Percentiles rank a stretch among this genome's conserved stretches.
These are phyloP conservation scores for Gentiana straminea DNA, from an alignment of 257 asterid genomes.

Conservation along the genomic window DNA sequence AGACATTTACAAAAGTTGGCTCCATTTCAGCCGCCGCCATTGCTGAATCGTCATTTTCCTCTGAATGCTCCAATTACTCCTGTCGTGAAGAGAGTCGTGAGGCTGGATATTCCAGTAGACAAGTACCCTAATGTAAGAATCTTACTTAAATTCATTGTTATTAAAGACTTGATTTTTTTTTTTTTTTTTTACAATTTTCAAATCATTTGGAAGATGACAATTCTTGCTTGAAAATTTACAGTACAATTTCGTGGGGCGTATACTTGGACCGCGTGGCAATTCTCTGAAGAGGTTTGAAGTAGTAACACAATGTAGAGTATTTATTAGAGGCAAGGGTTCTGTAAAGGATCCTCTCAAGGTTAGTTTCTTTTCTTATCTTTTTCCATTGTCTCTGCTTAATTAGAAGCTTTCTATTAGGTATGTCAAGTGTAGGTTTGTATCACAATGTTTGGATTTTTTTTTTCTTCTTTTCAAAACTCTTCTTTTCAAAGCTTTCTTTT, in stretches of 20 bases:
- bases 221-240: slow-evolving; percentile 25
- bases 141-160: background rate
- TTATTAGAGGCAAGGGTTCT: slow-evolving; percentile 69
- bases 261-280: slow-evolving; percentile 77
- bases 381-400: too few relatives aligned
- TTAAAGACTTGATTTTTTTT: slow-evolving; percentile 1
- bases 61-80: slow-evolving; percentile 47
- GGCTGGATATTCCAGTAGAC: slow-evolving; percentile 72
- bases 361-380: slow-evolving; percentile 3
- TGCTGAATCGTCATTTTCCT: slow-evolving; percentile 43
- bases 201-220: background rate
- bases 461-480: too few relatives aligned
- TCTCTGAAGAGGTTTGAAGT: slow-evolving; percentile 76
- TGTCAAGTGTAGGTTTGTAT: too few relatives aligned
- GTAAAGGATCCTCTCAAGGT: slow-evolving; percentile 73
- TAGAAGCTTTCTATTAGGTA: too few relatives aligned
- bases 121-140: slow-evolving; percentile 66
- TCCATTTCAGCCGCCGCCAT: slow-evolving; percentile 42
- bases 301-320: slow-evolving; percentile 69
- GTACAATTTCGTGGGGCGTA: slow-evolving; percentile 84
- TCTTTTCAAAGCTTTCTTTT: too few relatives aligned
- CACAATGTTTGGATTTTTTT: too few relatives aligned
- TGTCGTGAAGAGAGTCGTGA: slow-evolving; percentile 55
- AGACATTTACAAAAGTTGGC: slow-evolving; percentile 47
- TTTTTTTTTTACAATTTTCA: slow-evolving; percentile 3